These are phyloP conservation scores for Ceratocystis variospora DNA, from an alignment of 2,329 filamentous ascomycete genomes.

Conservation along the genomic window DNA sequence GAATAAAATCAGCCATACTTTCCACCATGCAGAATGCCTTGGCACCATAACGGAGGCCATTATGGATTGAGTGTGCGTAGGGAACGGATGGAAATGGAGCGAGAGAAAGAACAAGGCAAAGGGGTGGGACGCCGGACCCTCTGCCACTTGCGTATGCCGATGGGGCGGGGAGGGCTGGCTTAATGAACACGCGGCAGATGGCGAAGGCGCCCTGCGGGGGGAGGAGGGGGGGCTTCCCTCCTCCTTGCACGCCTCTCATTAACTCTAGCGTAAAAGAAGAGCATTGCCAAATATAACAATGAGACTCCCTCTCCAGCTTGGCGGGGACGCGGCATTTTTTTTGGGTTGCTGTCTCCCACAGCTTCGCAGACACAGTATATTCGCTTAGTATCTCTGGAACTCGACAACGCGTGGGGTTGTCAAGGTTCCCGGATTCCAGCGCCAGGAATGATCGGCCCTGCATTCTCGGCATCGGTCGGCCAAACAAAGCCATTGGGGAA, in stretches of 20 bases:
- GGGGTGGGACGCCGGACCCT: background rate
- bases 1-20: slow-evolving; percentile 11
- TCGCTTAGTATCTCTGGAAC: slow-evolving; percentile 1
- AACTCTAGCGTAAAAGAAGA: background rate
- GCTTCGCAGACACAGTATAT: background rate
- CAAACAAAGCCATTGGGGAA: background rate
- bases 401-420: background rate
- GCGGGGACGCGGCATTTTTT: background rate
- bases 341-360: background rate
- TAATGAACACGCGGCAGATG: background rate
- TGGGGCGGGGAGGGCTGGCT: background rate
- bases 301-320: background rate
- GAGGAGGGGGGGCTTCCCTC: background rate
- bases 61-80: background rate
- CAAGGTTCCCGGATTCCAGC: slow-evolving; percentile 8
- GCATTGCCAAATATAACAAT: background rate
- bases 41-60: background rate
- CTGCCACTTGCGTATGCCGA: background rate
- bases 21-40: slow-evolving; percentile 2
- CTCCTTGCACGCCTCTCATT: background rate
- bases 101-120: background rate
- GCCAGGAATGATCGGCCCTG: background rate
- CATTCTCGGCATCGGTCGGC: background rate
- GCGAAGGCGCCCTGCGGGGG: background rate
- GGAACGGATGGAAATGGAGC: background rate